These are phyloP conservation scores for Pseudozyma thailandica DNA, from an alignment of 1,284 basidiomycete species.

Conservation along the genomic window DNA sequence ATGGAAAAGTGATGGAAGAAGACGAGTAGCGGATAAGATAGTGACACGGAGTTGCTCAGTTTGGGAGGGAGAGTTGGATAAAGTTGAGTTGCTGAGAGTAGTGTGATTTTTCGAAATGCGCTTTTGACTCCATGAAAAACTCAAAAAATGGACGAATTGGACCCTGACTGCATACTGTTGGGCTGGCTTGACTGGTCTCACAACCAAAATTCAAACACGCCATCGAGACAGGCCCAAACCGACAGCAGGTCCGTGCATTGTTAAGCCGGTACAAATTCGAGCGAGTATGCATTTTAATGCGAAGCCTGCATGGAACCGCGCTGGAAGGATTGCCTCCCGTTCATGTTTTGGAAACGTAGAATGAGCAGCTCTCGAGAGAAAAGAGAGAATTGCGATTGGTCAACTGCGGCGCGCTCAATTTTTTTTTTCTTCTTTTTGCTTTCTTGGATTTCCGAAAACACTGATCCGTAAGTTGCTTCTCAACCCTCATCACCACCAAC, in stretches of 20 bases:
- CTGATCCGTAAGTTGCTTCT: too few species aligned
- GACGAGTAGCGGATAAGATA: neutral
- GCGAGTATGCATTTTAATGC: too few species aligned
- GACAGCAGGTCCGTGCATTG: too few species aligned
- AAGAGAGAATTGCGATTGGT: neutral
- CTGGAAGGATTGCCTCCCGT: too few species aligned
- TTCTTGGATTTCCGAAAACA: neutral
- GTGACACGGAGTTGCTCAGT: neutral
- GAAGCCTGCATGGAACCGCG: too few species aligned
- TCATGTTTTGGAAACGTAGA: too few species aligned
- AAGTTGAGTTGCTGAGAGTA: neutral
- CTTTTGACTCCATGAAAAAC: neutral
- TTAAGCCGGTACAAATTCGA: too few species aligned
- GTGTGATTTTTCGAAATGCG: neutral
- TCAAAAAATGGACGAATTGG: conserved; percentile 14
- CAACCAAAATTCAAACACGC: neutral
- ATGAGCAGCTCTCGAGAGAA: neutral
- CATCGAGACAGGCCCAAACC: too few species aligned
- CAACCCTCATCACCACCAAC: conserved; percentile 17
- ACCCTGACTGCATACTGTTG: conserved; percentile 29
- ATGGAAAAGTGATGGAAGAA: neutral
- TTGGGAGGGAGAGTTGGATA: neutral
- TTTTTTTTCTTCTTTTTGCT: neutral
- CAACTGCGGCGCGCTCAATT: neutral
- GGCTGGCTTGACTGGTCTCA: neutral